Evolutionary conservation across 768 basidiomycete species (phyloP).

Genomic region (Chalciporus chontae): DNA sequence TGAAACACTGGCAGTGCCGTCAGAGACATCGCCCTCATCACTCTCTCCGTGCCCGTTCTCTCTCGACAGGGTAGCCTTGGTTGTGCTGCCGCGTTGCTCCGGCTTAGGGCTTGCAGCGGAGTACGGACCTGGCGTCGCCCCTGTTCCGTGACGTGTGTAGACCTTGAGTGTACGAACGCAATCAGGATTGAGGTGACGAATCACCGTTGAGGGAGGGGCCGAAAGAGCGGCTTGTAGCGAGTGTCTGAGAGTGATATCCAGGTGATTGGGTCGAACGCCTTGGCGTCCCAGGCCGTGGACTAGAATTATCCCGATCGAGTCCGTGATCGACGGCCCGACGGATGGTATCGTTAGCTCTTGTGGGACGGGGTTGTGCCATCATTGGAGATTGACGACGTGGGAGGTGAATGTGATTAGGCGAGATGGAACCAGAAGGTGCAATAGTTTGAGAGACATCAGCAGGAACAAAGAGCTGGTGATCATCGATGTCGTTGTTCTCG

Average conservation of each 20-base stretch:
- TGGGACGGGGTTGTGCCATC: conserved; percentile 31
- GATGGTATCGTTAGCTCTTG: conserved; percentile 16
- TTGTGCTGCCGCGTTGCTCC: conserved; percentile 17
- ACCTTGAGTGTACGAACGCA: conserved; percentile 35
- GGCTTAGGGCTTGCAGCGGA: conserved; percentile 19
- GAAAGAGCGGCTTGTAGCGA: conserved; percentile 31
- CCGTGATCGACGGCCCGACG: conserved; percentile 14
- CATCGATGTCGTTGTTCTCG: conserved; percentile 52
- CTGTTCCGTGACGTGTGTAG: conserved; percentile 31
- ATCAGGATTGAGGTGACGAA: conserved; percentile 40
- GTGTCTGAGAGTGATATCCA: conserved; percentile 30
- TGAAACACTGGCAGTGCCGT: conserved; percentile 38
- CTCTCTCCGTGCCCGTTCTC: conserved; percentile 14
- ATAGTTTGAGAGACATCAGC: conserved; percentile 43
- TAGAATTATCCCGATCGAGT: conserved; percentile 18
- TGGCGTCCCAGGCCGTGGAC: conserved; percentile 26
- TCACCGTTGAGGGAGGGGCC: conserved; percentile 47
- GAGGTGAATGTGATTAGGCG: conserved; percentile 7
- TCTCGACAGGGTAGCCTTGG: conserved; percentile 16
- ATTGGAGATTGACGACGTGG: conserved; percentile 11
- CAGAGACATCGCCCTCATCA: conserved; percentile 32
- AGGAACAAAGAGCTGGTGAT: conserved; percentile 70
- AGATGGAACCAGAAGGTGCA: neutral
- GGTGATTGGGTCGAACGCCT: conserved; percentile 26
- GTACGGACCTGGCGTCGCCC: conserved; percentile 19